phyloP scores from a whole-genome alignment of 257 asterid genomes.

The Ilex asprella region DNA sequence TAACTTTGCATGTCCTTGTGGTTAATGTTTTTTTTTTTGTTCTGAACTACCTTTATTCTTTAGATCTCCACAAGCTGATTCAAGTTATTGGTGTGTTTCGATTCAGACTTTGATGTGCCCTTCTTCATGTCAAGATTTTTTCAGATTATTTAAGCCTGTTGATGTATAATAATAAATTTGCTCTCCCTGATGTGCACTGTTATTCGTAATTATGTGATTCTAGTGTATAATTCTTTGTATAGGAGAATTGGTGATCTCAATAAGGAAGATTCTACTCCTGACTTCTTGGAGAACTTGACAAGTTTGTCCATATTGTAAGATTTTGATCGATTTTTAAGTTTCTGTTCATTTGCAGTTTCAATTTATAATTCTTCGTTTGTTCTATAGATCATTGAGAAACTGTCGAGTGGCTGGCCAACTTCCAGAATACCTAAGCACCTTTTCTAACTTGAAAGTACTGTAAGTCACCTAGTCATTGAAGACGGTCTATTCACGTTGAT shows the following conservation, averaged over 20 bases:
- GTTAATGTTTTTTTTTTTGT: too few relatives aligned
- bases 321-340: slow-evolving; percentile 5
- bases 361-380: too few relatives aligned
- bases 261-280: slow-evolving; percentile 35
- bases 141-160: too few relatives aligned
- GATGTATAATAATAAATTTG: too few relatives aligned
- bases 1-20: too few relatives aligned
- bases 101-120: neutral
- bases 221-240: neutral
- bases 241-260: slow-evolving; percentile 58
- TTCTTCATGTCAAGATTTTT: neutral
- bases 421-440: slow-evolving; percentile 39
- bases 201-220: too few relatives aligned
- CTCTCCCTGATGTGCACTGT: too few relatives aligned
- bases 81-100: neutral
- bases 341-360: neutral
- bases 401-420: slow-evolving; percentile 44
- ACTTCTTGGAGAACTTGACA: slow-evolving; percentile 39
- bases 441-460: slow-evolving; percentile 38
- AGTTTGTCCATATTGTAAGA: slow-evolving; percentile 56
- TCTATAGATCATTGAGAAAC: slow-evolving; percentile 50
- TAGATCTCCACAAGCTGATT: neutral
- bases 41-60: too few relatives aligned
- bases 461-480: slow-evolving; percentile 21
- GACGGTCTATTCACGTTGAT: neutral